Evolutionary conservation across 2,329 filamentous ascomycete genomes (phyloP).

Genomic region (Cryphonectria radicalis): DNA sequence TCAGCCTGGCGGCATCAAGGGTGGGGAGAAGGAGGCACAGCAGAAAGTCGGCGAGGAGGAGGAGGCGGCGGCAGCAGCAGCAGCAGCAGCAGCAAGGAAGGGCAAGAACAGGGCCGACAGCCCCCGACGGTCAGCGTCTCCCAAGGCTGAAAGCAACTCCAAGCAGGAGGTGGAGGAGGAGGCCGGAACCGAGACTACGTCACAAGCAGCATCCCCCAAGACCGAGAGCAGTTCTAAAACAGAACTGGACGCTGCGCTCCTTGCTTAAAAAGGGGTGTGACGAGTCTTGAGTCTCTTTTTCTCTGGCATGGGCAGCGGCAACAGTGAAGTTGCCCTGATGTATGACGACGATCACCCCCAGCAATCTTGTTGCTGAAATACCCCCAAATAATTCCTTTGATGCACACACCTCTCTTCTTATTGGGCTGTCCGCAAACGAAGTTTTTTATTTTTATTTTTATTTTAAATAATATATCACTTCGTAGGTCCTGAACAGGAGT

Average conservation of each 20-base stretch:
- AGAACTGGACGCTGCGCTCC: background rate
- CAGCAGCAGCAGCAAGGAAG: background rate
- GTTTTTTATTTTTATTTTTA: too few relatives aligned
- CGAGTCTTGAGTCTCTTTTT: background rate
- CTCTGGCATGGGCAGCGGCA: background rate
- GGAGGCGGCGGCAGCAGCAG: background rate
- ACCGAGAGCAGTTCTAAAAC: slow-evolving; percentile 10
- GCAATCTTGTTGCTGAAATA: background rate
- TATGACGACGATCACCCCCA: background rate
- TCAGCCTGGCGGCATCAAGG: slow-evolving; percentile 29
- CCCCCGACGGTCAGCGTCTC: background rate
- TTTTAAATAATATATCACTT: background rate
- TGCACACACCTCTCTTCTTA: background rate
- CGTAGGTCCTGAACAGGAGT: background rate
- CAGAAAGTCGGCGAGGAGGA: slow-evolving; percentile 25
- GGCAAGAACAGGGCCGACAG: background rate
- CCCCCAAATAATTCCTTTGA: background rate
- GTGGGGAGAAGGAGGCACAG: slow-evolving; percentile 30
- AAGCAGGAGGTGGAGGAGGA: background rate
- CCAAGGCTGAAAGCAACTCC: background rate
- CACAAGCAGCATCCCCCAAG: background rate
- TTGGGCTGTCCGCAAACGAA: background rate
- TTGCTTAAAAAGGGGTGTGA: background rate
- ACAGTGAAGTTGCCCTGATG: background rate
- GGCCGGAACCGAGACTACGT: background rate